Evolutionary conservation across 768 basidiomycete species (phyloP).

Genomic region (Clavulina sp.): DNA sequence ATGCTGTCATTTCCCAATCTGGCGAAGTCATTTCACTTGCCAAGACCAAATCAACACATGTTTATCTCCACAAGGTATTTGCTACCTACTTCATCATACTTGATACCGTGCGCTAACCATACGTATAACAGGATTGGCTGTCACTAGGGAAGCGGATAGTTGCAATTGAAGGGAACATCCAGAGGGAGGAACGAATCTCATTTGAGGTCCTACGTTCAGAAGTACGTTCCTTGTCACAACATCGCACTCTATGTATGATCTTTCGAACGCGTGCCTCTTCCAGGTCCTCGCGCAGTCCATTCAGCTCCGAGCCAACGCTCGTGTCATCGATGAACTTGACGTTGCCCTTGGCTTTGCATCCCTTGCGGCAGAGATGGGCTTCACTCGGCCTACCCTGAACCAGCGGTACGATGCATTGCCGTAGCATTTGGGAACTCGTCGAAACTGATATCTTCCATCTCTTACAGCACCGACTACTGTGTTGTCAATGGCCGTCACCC

Average conservation of each 20-base stretch:
- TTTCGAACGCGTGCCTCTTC: background rate
- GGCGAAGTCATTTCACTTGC: conserved; percentile 36
- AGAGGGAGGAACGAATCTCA: conserved; percentile 47
- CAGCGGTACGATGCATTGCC: conserved; percentile 38
- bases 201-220: conserved; percentile 51
- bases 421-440: background rate
- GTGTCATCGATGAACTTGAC: conserved; percentile 75
- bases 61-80: conserved; percentile 47
- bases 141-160: conserved; percentile 50
- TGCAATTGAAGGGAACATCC: conserved; percentile 35
- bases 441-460: background rate
- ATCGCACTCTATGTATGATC: background rate
- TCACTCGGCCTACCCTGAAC: conserved; percentile 50
- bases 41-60: conserved; percentile 46
- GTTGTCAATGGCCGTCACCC: conserved; percentile 79
- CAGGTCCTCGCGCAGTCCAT: conserved; percentile 46
- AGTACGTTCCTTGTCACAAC: conserved; percentile 31
- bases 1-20: conserved; percentile 25
- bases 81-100: background rate
- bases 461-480: conserved; percentile 34
- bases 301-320: conserved; percentile 53
- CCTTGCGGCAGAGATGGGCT: conserved; percentile 59
- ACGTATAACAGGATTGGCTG: conserved; percentile 44
- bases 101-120: background rate
- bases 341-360: conserved; percentile 65